Percentiles rank a stretch among this genome's conserved stretches.
phyloP scores from a whole-genome alignment of 257 asterid genomes.

The Primulina tabacum region DNA sequence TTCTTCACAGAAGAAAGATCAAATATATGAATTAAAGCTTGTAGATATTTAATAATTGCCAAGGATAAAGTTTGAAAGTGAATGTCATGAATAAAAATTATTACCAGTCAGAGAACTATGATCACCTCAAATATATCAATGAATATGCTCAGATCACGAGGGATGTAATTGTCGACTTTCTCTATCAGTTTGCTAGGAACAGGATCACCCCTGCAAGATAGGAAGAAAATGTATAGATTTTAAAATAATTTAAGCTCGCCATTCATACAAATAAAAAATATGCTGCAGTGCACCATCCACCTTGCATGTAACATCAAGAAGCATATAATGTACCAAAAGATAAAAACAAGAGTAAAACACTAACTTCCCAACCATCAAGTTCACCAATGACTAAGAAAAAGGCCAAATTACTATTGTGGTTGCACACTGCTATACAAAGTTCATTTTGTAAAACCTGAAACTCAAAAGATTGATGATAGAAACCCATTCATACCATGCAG shows the following conservation, averaged over 20 bases:
- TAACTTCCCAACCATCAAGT: neutral
- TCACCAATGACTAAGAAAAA: constrained; percentile 2
- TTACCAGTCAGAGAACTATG: constrained; percentile 14
- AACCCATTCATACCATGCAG: constrained; percentile 62
- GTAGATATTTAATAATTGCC: constrained; percentile 9
- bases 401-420: constrained; percentile 12
- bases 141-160: constrained; percentile 52
- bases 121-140: constrained; percentile 53
- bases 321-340: constrained; percentile 5
- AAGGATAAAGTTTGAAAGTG: constrained; percentile 8
- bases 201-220: constrained; percentile 81
- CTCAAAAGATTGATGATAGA: constrained; percentile 2
- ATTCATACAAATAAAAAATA: neutral
- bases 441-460: constrained; percentile 9
- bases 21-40: constrained; percentile 14
- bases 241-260: constrained; percentile 11
- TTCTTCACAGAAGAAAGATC: constrained; percentile 38
- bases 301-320: constrained; percentile 15
- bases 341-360: neutral
- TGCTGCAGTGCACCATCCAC: constrained; percentile 1
- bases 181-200: constrained; percentile 72
- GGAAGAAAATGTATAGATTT: constrained; percentile 19
- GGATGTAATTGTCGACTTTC: constrained; percentile 75
- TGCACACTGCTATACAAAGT: neutral
- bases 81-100: neutral